phyloP scores from a whole-genome alignment of 2,329 filamentous ascomycete species.

The Trichoderma atroviride region DNA sequence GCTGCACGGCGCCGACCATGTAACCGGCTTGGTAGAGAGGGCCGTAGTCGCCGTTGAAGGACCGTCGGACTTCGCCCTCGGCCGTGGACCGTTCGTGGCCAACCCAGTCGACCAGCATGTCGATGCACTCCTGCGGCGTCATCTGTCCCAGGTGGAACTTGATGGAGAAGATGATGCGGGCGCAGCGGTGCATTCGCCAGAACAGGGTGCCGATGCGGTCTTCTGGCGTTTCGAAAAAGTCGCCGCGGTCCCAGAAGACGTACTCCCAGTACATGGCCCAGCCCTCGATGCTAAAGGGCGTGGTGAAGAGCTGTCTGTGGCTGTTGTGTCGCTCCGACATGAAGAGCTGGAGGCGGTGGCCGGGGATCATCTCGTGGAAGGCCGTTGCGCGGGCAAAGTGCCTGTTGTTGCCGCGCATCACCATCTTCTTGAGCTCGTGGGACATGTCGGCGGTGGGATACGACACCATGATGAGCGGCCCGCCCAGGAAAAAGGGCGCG shows the following conservation, averaged over 20 bases:
- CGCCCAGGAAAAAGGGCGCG: conserved; percentile 63
- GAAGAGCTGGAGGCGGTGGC: conserved; percentile 58
- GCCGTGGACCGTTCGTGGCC: conserved; percentile 62
- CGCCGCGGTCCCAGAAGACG: conserved; percentile 56
- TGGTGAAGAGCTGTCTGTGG: conserved; percentile 56
- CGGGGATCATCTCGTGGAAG: conserved; percentile 64
- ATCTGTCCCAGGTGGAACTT: conserved; percentile 60
- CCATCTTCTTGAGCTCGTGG: conserved; percentile 60
- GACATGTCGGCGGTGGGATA: conserved; percentile 57
- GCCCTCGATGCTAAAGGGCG: conserved; percentile 62
- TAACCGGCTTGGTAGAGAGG: conserved; percentile 64
- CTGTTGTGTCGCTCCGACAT: conserved; percentile 50
- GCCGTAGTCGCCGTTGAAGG: conserved; percentile 57
- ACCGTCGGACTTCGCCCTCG: conserved; percentile 62
- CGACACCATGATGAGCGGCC: conserved; percentile 55
- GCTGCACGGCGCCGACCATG: conserved; percentile 61
- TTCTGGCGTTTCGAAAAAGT: conserved; percentile 54
- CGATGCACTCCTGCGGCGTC: conserved; percentile 57
- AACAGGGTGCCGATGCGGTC: conserved; percentile 61
- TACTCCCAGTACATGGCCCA: conserved; percentile 67
- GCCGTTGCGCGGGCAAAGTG: conserved; percentile 61
- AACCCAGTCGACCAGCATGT: conserved; percentile 58
- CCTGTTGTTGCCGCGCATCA: conserved; percentile 61
- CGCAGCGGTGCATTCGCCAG: conserved; percentile 65
- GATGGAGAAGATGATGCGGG: conserved; percentile 60